A percentile compares a stretch with the other conserved stretches of the same genome.
Evolutionary conservation across 2,329 filamentous ascomycete genomes (phyloP).

Genomic region (Ascochyta koolunga): DNA sequence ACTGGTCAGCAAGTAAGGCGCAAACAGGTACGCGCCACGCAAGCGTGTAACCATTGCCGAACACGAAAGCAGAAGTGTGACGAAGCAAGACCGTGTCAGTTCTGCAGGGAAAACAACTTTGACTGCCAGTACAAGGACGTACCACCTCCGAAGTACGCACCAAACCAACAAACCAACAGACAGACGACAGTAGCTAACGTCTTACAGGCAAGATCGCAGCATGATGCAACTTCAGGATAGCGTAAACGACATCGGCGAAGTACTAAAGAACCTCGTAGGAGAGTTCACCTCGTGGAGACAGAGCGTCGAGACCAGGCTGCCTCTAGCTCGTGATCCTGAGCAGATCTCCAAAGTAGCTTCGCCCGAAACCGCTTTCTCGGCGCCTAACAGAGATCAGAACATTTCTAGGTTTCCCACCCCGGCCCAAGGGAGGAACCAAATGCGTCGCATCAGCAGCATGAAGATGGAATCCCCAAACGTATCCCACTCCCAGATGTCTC

Average conservation of each 20-base stretch:
- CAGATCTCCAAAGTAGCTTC: conserved; percentile 35
- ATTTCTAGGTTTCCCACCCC: conserved; percentile 39
- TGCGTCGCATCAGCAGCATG: conserved; percentile 40
- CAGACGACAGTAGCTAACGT: conserved; percentile 23
- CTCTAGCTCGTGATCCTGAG: conserved; percentile 21
- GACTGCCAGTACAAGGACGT: conserved; percentile 90
- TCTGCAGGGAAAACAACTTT: conserved; percentile 84
- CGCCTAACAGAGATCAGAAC: conserved; percentile 33
- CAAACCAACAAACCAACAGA: neutral
- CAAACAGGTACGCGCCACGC: conserved; percentile 48
- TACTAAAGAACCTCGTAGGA: conserved; percentile 36
- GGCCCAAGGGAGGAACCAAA: conserved; percentile 31
- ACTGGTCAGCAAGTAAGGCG: conserved; percentile 33
- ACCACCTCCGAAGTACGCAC: conserved; percentile 81
- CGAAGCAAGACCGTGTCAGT: conserved; percentile 51
- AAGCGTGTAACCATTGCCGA: conserved; percentile 69
- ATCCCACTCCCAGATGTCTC: conserved; percentile 36
- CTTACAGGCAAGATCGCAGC: conserved; percentile 54
- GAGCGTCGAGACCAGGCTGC: conserved; percentile 38
- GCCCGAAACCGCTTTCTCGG: conserved; percentile 35
- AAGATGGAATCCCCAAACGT: conserved; percentile 43
- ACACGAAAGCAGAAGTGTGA: conserved; percentile 52
- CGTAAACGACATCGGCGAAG: conserved; percentile 48
- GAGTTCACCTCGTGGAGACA: conserved; percentile 44
- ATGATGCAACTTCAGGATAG: conserved; percentile 56